Base-by-base conservation (phyloP, 768 basidiomycete genomes). In the Boletus coccyginus region DNA sequence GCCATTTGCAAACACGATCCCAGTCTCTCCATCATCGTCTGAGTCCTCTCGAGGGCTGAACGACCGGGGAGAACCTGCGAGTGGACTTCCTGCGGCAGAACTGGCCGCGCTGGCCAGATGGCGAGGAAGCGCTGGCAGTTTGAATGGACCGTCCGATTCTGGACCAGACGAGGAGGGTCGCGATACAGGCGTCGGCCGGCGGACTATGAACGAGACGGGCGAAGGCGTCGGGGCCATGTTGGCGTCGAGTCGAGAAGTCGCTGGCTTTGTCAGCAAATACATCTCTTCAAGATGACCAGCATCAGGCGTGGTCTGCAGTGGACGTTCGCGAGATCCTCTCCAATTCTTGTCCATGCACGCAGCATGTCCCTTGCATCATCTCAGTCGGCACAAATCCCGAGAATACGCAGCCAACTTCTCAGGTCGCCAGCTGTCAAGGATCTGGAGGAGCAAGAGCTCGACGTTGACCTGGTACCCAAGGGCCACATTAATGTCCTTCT, bases 131-230 rank as follows among this genome's bases (percentile, higher is more conserved):
- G 82, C 71, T 16, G 85, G 84, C 7, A 81, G 62, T 63, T 81
- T 88, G 74, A 87, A 86, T 19, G 70, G 68, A 0, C 73, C 69
- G 58, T 85, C 86, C 0, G 85, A 85, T 40, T 88, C 89, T 42
- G 80, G 76, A 11, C 83, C 86, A 33, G 85, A 80, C 0, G 88
- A 88, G 0, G 77, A 68, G 17, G 80, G 78, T 12, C 88, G 79
- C 7, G 88, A 87, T 0, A 78, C 67, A 1, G 90, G 87, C 0
- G 84, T 85, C 0, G 94, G 94, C 9, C 91, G 81, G 42, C 91
- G 84, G 55, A 96, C 79, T 2, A 88, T 94, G 72, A 96, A 95
- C 1, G 93, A 94, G 40, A 94, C 80, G 60, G 84, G 81, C 21
- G 68, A 59, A 17, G 66, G 61, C n/a, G 66, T 52, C 11, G 66